Conservation (phyloP, 164 flowering plant genomes). For the Brasenia schreberi region DNA sequence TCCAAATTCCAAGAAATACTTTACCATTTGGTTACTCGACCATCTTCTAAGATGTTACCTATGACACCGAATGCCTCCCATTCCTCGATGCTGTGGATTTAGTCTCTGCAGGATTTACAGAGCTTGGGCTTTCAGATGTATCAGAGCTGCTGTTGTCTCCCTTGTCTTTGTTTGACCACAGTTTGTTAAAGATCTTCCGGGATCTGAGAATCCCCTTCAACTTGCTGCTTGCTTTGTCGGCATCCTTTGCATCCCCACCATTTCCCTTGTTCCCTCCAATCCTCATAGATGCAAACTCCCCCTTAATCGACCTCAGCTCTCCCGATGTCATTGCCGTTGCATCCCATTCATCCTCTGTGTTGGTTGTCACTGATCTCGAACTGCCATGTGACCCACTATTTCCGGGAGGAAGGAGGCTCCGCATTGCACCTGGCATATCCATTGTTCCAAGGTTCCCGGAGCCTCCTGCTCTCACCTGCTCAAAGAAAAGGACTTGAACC, state of each 20-base stretch:
- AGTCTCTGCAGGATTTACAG: conserved; percentile 33
- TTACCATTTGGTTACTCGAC: too few relatives aligned
- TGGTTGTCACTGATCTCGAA: conserved; percentile 57
- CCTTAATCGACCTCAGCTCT: conserved; percentile 53
- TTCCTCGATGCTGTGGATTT: conserved; percentile 45
- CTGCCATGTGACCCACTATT: conserved; percentile 46
- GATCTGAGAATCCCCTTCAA: conserved; percentile 37
- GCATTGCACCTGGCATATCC: conserved; percentile 24
- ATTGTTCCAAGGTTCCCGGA: conserved; percentile 29
- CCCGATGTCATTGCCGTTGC: conserved; percentile 27
- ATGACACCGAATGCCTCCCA: conserved; percentile 46
- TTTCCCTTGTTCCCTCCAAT: conserved; percentile 10
- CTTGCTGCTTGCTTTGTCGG: conserved; percentile 10
- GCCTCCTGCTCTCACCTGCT: conserved; percentile 31
- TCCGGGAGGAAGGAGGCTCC: conserved; percentile 22
- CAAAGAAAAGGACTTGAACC: conserved; percentile 73
- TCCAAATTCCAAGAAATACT: too few relatives aligned
- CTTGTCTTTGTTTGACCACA: conserved; percentile 17
- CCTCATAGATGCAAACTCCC: conserved; percentile 39
- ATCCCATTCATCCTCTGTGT: conserved; percentile 75
- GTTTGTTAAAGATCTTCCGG: conserved; percentile 39
- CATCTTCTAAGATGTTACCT: not conserved
- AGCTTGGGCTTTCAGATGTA: conserved; percentile 47
- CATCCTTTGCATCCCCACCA: conserved; percentile 1
- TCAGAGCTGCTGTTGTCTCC: conserved; percentile 54